Evolutionary conservation across 192 early-diverging fungal species (phyloP).

Genomic region (Linderina pennispora): DNA sequence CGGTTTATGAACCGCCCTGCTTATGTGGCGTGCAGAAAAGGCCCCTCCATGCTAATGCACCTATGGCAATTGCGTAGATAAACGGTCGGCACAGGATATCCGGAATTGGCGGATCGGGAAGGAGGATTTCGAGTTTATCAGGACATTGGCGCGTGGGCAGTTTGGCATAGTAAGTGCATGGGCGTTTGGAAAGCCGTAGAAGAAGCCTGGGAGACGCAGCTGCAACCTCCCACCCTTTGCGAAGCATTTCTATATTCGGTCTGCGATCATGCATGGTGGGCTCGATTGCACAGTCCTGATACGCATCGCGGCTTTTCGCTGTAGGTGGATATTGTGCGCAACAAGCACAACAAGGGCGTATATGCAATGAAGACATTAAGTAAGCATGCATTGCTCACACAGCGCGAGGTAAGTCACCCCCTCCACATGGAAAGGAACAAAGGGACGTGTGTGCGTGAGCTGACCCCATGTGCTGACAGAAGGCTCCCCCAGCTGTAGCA

Average conservation of each 20-base stretch:
- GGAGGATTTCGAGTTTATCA: conserved; percentile 37
- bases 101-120: conserved; percentile 28
- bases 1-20: not conserved
- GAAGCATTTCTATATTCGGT: too few species aligned
- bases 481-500: too few species aligned
- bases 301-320: too few species aligned
- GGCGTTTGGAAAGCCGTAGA: too few species aligned
- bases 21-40: not conserved
- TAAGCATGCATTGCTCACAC: conserved; percentile 63
- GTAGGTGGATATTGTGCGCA: conserved; percentile 75
- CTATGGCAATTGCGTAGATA: conserved; percentile 10
- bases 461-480: too few species aligned
- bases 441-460: too few species aligned
- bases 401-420: conserved; percentile 62
- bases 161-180: conserved; percentile 31
- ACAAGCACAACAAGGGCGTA: conserved; percentile 58
- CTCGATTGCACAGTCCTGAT: too few species aligned
- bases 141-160: conserved; percentile 44
- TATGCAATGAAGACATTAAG: conserved; percentile 82
- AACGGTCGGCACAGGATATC: conserved; percentile 20
- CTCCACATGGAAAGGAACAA: too few species aligned
- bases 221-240: too few species aligned
- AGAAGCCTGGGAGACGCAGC: too few species aligned
- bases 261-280: too few species aligned
- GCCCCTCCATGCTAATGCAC: too few species aligned